Evolutionary conservation across 73 alveolate genomes (phyloP).

Genomic region (Tetrahymena thermophila): DNA sequence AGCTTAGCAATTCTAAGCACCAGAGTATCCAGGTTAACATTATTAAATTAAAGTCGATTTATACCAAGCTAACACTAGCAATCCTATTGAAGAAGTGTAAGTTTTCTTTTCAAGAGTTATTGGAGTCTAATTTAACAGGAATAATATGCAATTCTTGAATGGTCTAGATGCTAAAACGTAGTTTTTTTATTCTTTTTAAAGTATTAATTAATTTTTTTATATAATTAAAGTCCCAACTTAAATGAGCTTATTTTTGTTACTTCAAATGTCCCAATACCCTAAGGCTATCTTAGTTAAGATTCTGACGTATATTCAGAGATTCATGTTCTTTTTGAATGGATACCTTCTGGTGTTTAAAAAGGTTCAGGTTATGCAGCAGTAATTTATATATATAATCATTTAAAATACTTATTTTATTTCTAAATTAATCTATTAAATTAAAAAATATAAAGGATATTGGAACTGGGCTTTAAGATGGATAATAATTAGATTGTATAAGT

Average conservation of each 20-base stretch:
- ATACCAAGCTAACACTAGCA: not conserved
- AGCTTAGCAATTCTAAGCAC: not conserved
- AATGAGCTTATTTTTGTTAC: not conserved
- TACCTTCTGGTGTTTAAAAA: not conserved
- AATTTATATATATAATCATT: no score
- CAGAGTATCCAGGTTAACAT: not conserved
- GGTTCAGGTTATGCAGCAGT: not conserved
- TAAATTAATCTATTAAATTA: not conserved
- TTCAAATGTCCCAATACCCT: not conserved
- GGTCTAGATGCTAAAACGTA: not conserved
- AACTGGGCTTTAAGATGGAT: not conserved
- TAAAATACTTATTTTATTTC: not conserved
- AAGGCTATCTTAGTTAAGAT: not conserved
- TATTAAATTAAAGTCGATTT: not conserved
- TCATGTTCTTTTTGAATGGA: not conserved
- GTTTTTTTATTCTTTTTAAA: not conserved
- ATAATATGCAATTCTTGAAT: not conserved
- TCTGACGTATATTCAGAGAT: not conserved
- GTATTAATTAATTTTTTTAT: not conserved
- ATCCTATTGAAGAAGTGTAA: not conserved
- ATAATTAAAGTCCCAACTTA: not conserved
- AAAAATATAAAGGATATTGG: not conserved
- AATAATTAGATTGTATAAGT: not conserved
- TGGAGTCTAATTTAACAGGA: not conserved
- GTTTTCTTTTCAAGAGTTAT: not conserved